Evolutionary conservation across 495 filamentous ascomycete genomes (phyloP), one percentile per base, ranked within the genome.

Genomic region (Pseudevernia furfuracea): DNA sequence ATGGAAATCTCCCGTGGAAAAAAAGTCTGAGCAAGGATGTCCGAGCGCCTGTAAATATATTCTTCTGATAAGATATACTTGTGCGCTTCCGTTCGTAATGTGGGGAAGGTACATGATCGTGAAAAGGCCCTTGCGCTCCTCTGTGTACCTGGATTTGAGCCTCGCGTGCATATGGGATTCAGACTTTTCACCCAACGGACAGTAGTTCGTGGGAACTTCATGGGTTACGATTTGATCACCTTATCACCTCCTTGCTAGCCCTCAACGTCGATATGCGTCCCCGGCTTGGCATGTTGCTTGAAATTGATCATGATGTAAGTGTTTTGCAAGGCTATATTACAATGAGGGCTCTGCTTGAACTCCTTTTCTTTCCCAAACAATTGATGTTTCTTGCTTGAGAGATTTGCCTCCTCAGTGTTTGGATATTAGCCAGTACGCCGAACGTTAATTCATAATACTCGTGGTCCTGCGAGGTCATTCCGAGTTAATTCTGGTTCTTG

Each of bases 201-300:
- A 32, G 6, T 53, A 32, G 28, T 32, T 19, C 12, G 30, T 32
- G 25, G 2, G 21, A 30, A 32, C 49, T 30, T 53, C 28, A 30
- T 12, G 28, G 6, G 49, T 30, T 28, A 4, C 49, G 11, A 12
- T 49, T 49, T 49, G 46, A 49, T 11, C 49, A 53, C 25, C 49
- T 53, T 53, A 53, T 53, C 49, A 53, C 12, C 49, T 53, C 49
- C 49, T 17, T 34, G 52, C 52, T 55, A 55, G 52, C 52, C 52
- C 52, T 34, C 30, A 55, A 55, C 17, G 52, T 30, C 15, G 49
- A 30, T 53, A 53, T 55, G 30, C 52, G 28, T 55, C 14, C 4
- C 6, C 10, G 49, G 30, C 52, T 55, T 55, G 28, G 52, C 30
- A 55, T 15, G 25, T 21, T 21, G 1, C n/a, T 55, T 55, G 52